Evolutionary conservation across 345 rosid genomes (phyloP).

Genomic region (Cochlearia excelsa): DNA sequence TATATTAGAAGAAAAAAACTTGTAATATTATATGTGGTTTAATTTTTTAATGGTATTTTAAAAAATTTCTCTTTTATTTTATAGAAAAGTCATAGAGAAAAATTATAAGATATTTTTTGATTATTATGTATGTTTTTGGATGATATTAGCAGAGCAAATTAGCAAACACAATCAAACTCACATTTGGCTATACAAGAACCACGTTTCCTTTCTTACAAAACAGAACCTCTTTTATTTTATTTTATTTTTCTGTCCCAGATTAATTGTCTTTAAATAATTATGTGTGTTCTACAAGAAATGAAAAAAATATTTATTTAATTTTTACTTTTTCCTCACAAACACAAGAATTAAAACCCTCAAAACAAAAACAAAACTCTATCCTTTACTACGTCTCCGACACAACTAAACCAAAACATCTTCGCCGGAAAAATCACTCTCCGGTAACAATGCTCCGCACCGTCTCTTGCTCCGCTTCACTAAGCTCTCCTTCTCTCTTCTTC

Average conservation of each 20-base stretch:
- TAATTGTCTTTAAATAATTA: not conserved
- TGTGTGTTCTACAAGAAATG: slow-evolving; percentile 31
- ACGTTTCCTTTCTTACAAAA: slow-evolving; percentile 35
- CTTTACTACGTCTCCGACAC: too few species aligned
- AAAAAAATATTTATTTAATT: not conserved
- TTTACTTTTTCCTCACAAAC: not conserved
- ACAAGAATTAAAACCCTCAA: slow-evolving; percentile 4
- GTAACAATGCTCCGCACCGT: slow-evolving; percentile 57
- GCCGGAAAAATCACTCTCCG: slow-evolving; percentile 23
- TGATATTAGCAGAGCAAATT: too few species aligned
- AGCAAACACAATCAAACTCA: not conserved
- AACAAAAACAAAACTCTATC: too few species aligned
- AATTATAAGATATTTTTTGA: too few species aligned
- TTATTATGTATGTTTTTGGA: too few species aligned
- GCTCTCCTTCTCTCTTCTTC: slow-evolving; percentile 42
- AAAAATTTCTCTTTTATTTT: too few species aligned
- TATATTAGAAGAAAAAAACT: too few species aligned
- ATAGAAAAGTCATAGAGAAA: too few species aligned
- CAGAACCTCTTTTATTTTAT: slow-evolving; percentile 9
- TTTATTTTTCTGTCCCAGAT: slow-evolving; percentile 2
- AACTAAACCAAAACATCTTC: slow-evolving; percentile 3
- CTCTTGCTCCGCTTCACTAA: slow-evolving; percentile 50
- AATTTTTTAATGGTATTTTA: too few species aligned
- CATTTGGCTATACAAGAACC: slow-evolving; percentile 33
- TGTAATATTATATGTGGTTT: too few species aligned